phyloP scores from a whole-genome alignment of 768 basidiomycete species.

The Leccinum disarticulatum region DNA sequence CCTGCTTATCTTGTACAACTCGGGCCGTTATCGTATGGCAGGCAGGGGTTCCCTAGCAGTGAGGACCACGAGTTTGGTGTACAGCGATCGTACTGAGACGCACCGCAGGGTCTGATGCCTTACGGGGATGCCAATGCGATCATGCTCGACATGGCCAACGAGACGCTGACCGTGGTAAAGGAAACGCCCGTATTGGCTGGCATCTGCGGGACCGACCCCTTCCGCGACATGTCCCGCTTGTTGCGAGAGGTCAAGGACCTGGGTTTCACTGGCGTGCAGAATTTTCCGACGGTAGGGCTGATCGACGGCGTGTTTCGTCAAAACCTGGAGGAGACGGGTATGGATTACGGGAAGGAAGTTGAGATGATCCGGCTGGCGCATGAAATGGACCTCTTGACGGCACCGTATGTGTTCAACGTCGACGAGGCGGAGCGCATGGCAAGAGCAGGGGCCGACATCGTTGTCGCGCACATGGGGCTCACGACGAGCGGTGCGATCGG shows the following conservation, averaged over 20 bases:
- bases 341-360: slow-evolving; percentile 32
- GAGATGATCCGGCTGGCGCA: slow-evolving; percentile 31
- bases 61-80: slow-evolving; percentile 6
- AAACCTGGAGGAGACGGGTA: slow-evolving; percentile 31
- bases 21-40: slow-evolving; percentile 32
- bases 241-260: slow-evolving; percentile 26
- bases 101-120: slow-evolving; percentile 25
- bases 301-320: slow-evolving; percentile 31
- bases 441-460: slow-evolving; percentile 24
- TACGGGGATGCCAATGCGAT: slow-evolving; percentile 31
- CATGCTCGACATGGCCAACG: slow-evolving; percentile 31
- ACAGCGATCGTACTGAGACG: background rate
- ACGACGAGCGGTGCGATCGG: slow-evolving; percentile 29
- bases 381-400: slow-evolving; percentile 24
- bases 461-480: slow-evolving; percentile 31
- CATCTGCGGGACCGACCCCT: slow-evolving; percentile 30
- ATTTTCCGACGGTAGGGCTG: slow-evolving; percentile 30
- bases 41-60: slow-evolving; percentile 32
- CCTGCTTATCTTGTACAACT: slow-evolving; percentile 32
- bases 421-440: slow-evolving; percentile 28
- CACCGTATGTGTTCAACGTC: slow-evolving; percentile 30
- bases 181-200: slow-evolving; percentile 29
- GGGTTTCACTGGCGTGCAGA: slow-evolving; percentile 29
- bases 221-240: slow-evolving; percentile 27
- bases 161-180: slow-evolving; percentile 29